Evolutionary conservation across 352 stramenopile species (phyloP).

Genomic region (Phytophthora pistaciae): DNA sequence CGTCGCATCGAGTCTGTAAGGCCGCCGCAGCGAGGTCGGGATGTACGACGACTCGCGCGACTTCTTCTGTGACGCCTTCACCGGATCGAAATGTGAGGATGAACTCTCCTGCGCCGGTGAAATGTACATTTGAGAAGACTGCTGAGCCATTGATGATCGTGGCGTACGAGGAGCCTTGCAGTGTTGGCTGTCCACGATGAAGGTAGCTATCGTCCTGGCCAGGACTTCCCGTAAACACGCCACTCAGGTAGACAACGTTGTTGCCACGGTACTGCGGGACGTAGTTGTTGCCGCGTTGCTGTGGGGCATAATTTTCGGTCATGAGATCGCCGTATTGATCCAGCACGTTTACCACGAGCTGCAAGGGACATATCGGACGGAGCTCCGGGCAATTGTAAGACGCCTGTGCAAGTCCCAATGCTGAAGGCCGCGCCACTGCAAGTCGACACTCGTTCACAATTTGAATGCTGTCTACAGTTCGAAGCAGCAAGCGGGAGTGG

Average conservation of each 20-base stretch:
- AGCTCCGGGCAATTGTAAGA: constrained; percentile 60
- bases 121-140: constrained; percentile 48
- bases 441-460: constrained; percentile 46
- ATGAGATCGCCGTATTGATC: constrained; percentile 70
- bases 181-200: constrained; percentile 11
- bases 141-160: constrained; percentile 50
- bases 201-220: constrained; percentile 1
- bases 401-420: constrained; percentile 55
- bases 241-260: constrained; percentile 34
- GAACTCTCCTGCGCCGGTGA: constrained; percentile 54
- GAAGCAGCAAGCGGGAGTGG: constrained; percentile 20
- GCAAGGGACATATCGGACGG: constrained; percentile 49
- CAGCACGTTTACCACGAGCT: constrained; percentile 47
- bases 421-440: constrained; percentile 29
- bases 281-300: not conserved
- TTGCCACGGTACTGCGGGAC: not conserved
- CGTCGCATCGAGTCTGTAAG: constrained; percentile 32
- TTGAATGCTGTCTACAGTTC: constrained; percentile 13
- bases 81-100: constrained; percentile 41
- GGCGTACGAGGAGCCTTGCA: constrained; percentile 23
- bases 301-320: constrained; percentile 11
- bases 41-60: constrained; percentile 56
- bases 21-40: constrained; percentile 34
- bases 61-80: constrained; percentile 35
- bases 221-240: constrained; percentile 5